Evolutionary conservation across 108 stramenopile genomes (phyloP).

Genomic region (Skeletonema grethae): DNA sequence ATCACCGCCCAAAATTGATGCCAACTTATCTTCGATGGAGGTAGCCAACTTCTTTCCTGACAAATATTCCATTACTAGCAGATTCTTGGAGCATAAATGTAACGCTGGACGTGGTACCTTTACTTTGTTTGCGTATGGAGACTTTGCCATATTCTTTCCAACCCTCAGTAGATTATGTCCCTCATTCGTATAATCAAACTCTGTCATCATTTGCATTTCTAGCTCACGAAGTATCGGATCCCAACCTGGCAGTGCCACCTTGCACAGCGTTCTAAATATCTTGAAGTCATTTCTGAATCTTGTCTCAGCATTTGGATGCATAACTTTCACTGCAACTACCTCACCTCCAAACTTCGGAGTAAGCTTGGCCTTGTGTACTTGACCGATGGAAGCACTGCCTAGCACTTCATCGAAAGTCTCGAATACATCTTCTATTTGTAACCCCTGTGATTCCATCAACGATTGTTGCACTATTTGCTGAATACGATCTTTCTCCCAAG

Average conservation of each 20-base stretch:
- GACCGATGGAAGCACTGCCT: slow-evolving; percentile 74
- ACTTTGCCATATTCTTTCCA: slow-evolving; percentile 49
- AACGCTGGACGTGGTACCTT: slow-evolving; percentile 55
- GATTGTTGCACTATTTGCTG: slow-evolving; percentile 43
- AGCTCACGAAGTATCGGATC: slow-evolving; percentile 64
- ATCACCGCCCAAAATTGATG: slow-evolving; percentile 50
- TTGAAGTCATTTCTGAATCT: slow-evolving; percentile 71
- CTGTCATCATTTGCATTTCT: slow-evolving; percentile 69
- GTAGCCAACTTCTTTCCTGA: slow-evolving; percentile 61
- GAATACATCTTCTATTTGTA: slow-evolving; percentile 67
- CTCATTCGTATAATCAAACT: slow-evolving; percentile 74
- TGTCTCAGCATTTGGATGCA: slow-evolving; percentile 68
- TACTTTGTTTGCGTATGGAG: slow-evolving; percentile 50
- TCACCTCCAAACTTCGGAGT: slow-evolving; percentile 25
- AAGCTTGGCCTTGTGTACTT: slow-evolving; percentile 64
- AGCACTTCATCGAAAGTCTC: slow-evolving; percentile 61
- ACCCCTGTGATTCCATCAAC: slow-evolving; percentile 26
- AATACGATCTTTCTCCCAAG: slow-evolving; percentile 53
- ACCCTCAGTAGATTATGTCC: slow-evolving; percentile 52
- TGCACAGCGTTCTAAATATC: slow-evolving; percentile 70
- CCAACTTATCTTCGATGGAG: slow-evolving; percentile 55
- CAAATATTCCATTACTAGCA: slow-evolving; percentile 76
- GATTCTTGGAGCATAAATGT: slow-evolving; percentile 56
- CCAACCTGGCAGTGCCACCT: slow-evolving; percentile 72
- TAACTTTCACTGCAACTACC: slow-evolving; percentile 69